Percentiles rank a stretch among this genome's conserved stretches.
Conservation (phyloP, 2,329 filamentous ascomycete genomes). For the Cladosporium halotolerans region DNA sequence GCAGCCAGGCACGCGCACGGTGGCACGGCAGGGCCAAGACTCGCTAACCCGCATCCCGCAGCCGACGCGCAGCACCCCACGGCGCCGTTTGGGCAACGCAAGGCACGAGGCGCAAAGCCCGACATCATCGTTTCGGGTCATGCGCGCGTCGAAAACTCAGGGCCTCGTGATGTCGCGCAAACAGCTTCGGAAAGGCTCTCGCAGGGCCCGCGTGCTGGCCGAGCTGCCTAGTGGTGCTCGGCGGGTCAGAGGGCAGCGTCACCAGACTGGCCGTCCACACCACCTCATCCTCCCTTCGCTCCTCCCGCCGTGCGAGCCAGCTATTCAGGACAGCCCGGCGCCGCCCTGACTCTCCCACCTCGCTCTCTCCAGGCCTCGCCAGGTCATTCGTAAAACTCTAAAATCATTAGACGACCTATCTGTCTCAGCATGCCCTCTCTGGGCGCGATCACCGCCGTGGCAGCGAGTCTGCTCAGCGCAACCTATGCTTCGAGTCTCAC, state of each 20-base stretch:
- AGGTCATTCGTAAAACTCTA: constrained; percentile 1
- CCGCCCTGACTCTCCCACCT: constrained; percentile 3
- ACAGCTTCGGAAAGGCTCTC: no score
- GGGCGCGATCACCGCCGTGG: constrained; percentile 15
- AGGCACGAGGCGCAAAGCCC: no score
- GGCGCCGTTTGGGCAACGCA: no score
- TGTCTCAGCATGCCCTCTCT: constrained; percentile 17
- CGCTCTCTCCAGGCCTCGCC: neutral
- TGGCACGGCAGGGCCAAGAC: no score
- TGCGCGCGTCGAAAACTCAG: no score
- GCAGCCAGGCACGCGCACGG: no score
- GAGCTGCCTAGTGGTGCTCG: neutral
- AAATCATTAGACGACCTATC: neutral
- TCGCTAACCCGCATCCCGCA: no score
- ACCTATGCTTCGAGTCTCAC: constrained; percentile 47
- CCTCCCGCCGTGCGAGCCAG: neutral
- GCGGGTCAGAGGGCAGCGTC: neutral
- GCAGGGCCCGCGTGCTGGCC: neutral
- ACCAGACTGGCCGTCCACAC: constrained; percentile 3
- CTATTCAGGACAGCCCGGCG: constrained; percentile 9
- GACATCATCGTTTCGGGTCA: no score
- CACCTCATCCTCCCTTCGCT: neutral
- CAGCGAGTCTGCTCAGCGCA: constrained; percentile 27
- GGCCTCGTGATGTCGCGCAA: no score
- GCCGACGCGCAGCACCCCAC: no score